These are phyloP conservation scores for Macadamia tetraphylla DNA, from an alignment of 164 flowering plant genomes.

Conservation along the genomic window DNA sequence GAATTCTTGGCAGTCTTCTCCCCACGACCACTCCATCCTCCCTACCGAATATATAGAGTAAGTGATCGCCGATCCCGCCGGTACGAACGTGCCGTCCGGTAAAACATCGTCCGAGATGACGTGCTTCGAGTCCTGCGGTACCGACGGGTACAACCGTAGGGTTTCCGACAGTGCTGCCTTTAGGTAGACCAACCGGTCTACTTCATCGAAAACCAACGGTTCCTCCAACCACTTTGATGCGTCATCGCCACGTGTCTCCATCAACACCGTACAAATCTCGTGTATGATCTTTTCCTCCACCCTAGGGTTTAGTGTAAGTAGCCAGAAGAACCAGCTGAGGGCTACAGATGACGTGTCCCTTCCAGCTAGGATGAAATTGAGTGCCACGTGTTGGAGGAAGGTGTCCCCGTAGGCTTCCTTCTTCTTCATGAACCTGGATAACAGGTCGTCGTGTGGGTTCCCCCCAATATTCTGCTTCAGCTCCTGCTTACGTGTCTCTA, in stretches of 20 bases:
- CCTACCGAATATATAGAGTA: slow-evolving; percentile 63
- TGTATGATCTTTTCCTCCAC: slow-evolving; percentile 34
- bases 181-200: slow-evolving; percentile 53
- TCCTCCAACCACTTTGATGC: slow-evolving; percentile 39
- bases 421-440: slow-evolving; percentile 45
- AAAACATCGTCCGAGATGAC: slow-evolving; percentile 43
- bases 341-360: slow-evolving; percentile 47
- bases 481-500: slow-evolving; percentile 54
- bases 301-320: slow-evolving; percentile 19
- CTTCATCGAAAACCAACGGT: slow-evolving; percentile 56
- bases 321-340: slow-evolving; percentile 41
- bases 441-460: slow-evolving; percentile 39
- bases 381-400: slow-evolving; percentile 39
- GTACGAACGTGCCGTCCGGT: slow-evolving; percentile 62
- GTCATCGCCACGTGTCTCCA: slow-evolving; percentile 51
- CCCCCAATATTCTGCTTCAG: slow-evolving; percentile 23
- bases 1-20: slow-evolving; percentile 52
- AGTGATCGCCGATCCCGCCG: slow-evolving; percentile 57
- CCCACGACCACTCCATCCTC: slow-evolving; percentile 55
- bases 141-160: slow-evolving; percentile 57
- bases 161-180: slow-evolving; percentile 63
- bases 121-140: slow-evolving; percentile 68
- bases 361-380: slow-evolving; percentile 47
- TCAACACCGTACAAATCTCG: slow-evolving; percentile 44
- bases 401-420: slow-evolving; percentile 30